These are phyloP conservation scores for Metarhizium humberi DNA, from an alignment of 2,329 filamentous ascomycete species.

Conservation along the genomic window DNA sequence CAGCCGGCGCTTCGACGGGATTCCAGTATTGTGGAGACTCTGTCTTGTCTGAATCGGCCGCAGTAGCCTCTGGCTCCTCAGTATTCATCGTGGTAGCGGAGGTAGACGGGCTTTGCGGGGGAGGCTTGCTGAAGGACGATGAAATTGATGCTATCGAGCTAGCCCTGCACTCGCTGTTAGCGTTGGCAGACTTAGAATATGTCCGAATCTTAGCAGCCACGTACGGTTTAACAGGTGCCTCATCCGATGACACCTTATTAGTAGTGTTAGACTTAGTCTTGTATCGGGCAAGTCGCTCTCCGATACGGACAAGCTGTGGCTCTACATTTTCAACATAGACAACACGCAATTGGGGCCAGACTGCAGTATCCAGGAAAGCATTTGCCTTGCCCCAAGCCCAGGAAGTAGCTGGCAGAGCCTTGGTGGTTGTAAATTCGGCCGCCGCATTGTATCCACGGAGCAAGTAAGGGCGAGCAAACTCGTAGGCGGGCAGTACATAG, in stretches of 20 bases:
- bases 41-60: slow-evolving; percentile 19
- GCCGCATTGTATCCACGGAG: slow-evolving; percentile 57
- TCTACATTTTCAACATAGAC: slow-evolving; percentile 90
- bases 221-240: neutral
- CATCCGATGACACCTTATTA: slow-evolving; percentile 6
- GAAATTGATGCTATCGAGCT: slow-evolving; percentile 14
- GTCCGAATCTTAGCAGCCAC: neutral
- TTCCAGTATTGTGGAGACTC: slow-evolving; percentile 16
- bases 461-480: slow-evolving; percentile 64
- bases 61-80: slow-evolving; percentile 8
- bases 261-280: slow-evolving; percentile 29
- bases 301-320: slow-evolving; percentile 87
- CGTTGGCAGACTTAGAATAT: neutral
- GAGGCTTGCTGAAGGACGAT: slow-evolving; percentile 26
- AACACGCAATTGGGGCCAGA: slow-evolving; percentile 74
- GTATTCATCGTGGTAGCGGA: slow-evolving; percentile 21
- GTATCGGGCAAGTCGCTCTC: slow-evolving; percentile 75
- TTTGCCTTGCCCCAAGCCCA: slow-evolving; percentile 62
- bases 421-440: slow-evolving; percentile 57
- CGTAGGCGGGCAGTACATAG: slow-evolving; percentile 66
- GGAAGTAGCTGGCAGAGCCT: slow-evolving; percentile 61
- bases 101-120: slow-evolving; percentile 18
- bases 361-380: slow-evolving; percentile 61
- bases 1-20: slow-evolving; percentile 34
- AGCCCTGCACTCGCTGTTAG: neutral